phyloP scores from a whole-genome alignment of 2,329 filamentous ascomycete species.

The Fusarium pininemorale region DNA sequence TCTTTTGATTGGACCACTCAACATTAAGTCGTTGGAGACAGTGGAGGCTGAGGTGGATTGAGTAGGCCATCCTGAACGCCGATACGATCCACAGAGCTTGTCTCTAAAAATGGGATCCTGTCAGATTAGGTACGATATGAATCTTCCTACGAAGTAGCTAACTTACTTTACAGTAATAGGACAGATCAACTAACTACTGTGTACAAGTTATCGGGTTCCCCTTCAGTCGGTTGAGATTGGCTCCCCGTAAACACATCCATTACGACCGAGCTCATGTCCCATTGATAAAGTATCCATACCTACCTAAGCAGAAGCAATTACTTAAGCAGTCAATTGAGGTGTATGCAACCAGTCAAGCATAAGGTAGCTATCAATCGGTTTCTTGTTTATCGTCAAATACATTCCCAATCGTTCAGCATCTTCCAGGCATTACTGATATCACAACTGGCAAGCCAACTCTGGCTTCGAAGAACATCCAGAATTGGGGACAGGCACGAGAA shows the following conservation, averaged over 20 bases:
- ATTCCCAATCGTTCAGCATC: background rate
- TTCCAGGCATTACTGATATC: background rate
- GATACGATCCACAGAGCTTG: conserved; percentile 15
- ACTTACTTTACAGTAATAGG: background rate
- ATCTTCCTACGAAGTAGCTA: background rate
- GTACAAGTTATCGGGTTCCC: background rate
- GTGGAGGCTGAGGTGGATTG: background rate
- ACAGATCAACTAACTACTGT: background rate
- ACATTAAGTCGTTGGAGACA: background rate
- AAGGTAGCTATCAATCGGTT: background rate
- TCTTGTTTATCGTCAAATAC: background rate
- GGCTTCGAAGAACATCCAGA: background rate
- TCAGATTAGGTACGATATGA: conserved; percentile 4
- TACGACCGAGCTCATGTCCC: background rate
- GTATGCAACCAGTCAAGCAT: background rate
- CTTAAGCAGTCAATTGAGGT: background rate
- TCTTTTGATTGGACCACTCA: conserved; percentile 34
- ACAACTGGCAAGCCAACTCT: background rate
- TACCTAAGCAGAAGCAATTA: background rate
- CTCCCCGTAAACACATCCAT: background rate
- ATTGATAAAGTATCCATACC: too few relatives aligned
- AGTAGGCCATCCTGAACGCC: conserved; percentile 12
- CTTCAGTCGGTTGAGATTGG: background rate
- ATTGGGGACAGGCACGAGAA: background rate
- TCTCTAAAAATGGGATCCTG: conserved; percentile 24